Base-by-base conservation (phyloP, 2,329 filamentous ascomycete species). In the Aureobasidium sp. region DNA sequence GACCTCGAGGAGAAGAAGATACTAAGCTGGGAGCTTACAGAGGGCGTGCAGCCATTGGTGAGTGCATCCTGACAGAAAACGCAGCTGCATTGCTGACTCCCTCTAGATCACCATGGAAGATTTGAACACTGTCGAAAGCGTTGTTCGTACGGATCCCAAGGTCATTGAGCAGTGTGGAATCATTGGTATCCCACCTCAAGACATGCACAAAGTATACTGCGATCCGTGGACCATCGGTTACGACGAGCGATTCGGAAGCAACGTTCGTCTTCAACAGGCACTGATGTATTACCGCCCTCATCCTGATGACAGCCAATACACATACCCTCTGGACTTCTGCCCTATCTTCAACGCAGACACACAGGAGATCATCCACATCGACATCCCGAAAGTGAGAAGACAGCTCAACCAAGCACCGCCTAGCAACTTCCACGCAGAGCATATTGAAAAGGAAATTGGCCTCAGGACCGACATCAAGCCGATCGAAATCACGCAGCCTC, bases 161-260 rank as follows among this genome's bases (percentile, higher is more conserved):
- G 91, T 96, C 63, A 94, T 96, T 66, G 90, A 96, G 75, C 91
- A 96, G 74, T 97, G 92, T 70, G 83, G 83, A 7, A 83, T 96
- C 63, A 83, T 91, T 63, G 92, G 92, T 1, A 90, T 97, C 63
- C 84, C 90, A 13, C 81, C 81, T 61, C 82, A 89, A 67, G 89
- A 96, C 64, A 96, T 97, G 92, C 79, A 94, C 79, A 96, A 96
- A 76, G 90, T 97, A 52, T 96, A 95, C 78, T 96, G 91, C 74
- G 92, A 97, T 72, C 91, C 90, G 10, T 97, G 92, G 92, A 96
- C 92, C 0, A 96, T 97, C 74, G 92, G 92, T 53, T 96, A 91
- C 71, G 92, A 97, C 68, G 90, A 95, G 77, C 87, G 92, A 48
- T 94, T 91, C 69, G 92, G 91, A 64, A 93, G 78, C 72, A 79